Percentiles rank a stretch among this genome's conserved stretches.
These are phyloP conservation scores for Candida sanyaensis DNA, from an alignment of 1,139 yeast genomes.

Conservation along the genomic window DNA sequence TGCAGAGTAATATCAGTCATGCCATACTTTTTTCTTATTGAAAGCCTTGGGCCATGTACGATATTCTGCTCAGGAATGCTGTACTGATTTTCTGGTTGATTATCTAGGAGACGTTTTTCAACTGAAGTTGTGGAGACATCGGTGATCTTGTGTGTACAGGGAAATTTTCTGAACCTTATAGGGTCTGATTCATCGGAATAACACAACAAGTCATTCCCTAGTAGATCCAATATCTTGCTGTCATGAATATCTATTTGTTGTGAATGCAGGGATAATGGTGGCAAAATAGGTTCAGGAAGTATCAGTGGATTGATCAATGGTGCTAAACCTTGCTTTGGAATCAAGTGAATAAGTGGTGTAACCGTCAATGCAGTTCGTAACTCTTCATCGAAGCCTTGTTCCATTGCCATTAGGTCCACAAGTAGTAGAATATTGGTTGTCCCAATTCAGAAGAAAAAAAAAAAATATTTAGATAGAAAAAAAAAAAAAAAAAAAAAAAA, in stretches of 20 bases:
- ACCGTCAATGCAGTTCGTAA: slow-evolving; percentile 26
- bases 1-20: slow-evolving; percentile 14
- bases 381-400: slow-evolving; percentile 15
- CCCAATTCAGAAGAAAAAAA: neutral
- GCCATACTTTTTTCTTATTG: slow-evolving; percentile 17
- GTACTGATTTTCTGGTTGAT: neutral
- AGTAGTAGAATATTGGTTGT: slow-evolving; percentile 24
- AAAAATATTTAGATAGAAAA: neutral
- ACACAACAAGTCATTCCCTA: slow-evolving; percentile 20
- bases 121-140: neutral
- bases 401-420: slow-evolving; percentile 26
- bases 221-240: slow-evolving; percentile 13
- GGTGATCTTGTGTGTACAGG: slow-evolving; percentile 2
- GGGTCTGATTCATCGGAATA: slow-evolving; percentile 20
- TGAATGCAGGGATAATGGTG: slow-evolving; percentile 1
- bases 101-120: neutral
- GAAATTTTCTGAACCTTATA: slow-evolving; percentile 13
- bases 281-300: slow-evolving; percentile 7
- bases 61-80: neutral
- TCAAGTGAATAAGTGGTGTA: slow-evolving; percentile 30
- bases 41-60: slow-evolving; percentile 12
- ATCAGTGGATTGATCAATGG: slow-evolving; percentile 17
- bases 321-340: slow-evolving; percentile 31
- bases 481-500: neutral
- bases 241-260: slow-evolving; percentile 4